Conservation (phyloP, 306 rosid genomes). For the Casuarina equisetifolia region DNA sequence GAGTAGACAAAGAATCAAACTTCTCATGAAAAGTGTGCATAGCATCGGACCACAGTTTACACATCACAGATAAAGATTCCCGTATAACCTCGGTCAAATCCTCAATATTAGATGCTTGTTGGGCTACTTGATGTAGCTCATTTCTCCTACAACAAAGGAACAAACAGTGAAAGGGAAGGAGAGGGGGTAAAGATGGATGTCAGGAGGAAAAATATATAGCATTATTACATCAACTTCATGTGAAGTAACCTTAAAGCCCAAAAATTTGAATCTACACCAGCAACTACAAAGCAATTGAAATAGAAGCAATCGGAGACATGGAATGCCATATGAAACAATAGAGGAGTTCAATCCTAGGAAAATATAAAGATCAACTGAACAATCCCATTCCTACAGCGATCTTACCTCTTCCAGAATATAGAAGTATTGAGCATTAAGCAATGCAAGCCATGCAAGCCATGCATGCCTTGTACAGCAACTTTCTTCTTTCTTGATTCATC, state of each 20-base stretch:
- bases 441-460: conserved; percentile 89
- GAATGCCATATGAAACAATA: conserved; percentile 1
- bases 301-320: conserved; percentile 16
- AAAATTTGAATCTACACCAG: background rate
- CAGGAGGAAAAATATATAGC: conserved; percentile 20
- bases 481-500: conserved; percentile 34
- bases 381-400: conserved; percentile 32
- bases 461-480: conserved; percentile 44
- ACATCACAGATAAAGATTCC: conserved; percentile 82
- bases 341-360: conserved; percentile 3
- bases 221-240: conserved; percentile 23
- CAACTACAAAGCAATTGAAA: conserved; percentile 3
- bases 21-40: conserved; percentile 79
- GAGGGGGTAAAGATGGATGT: conserved; percentile 13
- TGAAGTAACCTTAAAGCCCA: conserved; percentile 6
- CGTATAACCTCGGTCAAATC: conserved; percentile 86
- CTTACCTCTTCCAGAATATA: conserved; percentile 88
- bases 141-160: conserved; percentile 58
- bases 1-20: conserved; percentile 73
- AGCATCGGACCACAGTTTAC: conserved; percentile 97
- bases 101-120: conserved; percentile 90
- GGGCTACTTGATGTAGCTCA: conserved; percentile 97
- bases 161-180: conserved; percentile 32
- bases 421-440: conserved; percentile 78
- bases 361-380: conserved; percentile 16